A percentile compares a stretch with the other conserved stretches of the same genome.
phyloP scores from a whole-genome alignment of 345 rosid species.

The Carallia pectinifolia region DNA sequence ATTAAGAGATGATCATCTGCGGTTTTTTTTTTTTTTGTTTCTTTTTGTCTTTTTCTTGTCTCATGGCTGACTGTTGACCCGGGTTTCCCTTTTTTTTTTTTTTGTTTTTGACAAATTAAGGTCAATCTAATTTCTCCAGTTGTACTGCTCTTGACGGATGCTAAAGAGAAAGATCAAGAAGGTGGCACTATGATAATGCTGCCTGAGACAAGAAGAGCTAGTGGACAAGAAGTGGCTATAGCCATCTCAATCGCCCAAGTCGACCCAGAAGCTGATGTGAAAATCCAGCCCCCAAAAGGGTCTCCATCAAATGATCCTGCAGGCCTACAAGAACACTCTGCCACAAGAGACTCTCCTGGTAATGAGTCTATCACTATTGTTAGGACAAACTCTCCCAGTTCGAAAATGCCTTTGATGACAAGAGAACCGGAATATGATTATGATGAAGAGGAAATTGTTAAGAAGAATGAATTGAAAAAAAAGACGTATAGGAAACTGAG shows the following conservation, averaged over 20 bases:
- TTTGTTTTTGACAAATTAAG: too few relatives aligned
- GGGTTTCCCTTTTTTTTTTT: too few relatives aligned
- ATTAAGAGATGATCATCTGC: too few relatives aligned
- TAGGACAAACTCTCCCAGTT: constrained; percentile 24
- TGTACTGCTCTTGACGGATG: neutral
- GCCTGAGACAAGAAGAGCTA: too few relatives aligned
- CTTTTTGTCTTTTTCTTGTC: too few relatives aligned
- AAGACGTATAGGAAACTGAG: constrained; percentile 33
- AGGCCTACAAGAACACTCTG: neutral
- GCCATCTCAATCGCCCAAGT: constrained; percentile 37
- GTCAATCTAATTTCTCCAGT: neutral
- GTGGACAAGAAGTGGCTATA: constrained; percentile 47
- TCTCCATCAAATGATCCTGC: constrained; percentile 22
- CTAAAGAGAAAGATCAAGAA: neutral
- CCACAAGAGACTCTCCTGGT: neutral
- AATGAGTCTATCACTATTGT: constrained; percentile 9
- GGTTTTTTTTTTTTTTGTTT: too few relatives aligned
- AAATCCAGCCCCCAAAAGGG: constrained; percentile 16
- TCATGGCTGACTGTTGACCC: too few relatives aligned
- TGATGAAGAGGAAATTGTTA: constrained; percentile 46
- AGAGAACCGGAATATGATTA: constrained; percentile 36
- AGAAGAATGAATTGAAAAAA: constrained; percentile 45
- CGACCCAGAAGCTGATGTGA: constrained; percentile 10
- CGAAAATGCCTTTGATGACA: too few relatives aligned
- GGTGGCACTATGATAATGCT: neutral